phyloP scores from a whole-genome alignment of 2,329 filamentous ascomycete species.

The Microsporum ferrugineum region DNA sequence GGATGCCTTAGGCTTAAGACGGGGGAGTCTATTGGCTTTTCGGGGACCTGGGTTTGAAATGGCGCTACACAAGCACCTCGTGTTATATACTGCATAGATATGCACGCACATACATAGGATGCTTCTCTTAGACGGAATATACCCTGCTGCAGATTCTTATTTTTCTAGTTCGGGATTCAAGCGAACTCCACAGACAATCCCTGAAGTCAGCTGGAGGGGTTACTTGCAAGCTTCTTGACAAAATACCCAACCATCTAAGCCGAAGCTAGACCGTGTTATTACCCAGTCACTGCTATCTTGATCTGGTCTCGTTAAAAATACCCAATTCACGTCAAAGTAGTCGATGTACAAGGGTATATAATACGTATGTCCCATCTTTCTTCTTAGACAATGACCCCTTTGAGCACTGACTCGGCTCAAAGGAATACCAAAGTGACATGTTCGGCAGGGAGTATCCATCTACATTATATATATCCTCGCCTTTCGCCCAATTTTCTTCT shows the following conservation, averaged over 20 bases:
- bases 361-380: not conserved
- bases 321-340: not conserved
- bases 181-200: not conserved
- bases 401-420: not conserved
- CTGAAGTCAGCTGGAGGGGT: not conserved
- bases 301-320: not conserved
- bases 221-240: not conserved
- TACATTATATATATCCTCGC: not conserved
- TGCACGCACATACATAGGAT: not conserved
- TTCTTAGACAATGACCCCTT: not conserved
- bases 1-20: not conserved
- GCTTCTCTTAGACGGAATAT: not conserved
- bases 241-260: not conserved
- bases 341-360: not conserved
- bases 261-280: not conserved
- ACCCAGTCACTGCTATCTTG: not conserved
- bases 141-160: not conserved
- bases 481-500: not conserved
- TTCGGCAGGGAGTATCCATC: not conserved
- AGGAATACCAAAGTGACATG: not conserved
- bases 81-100: not conserved
- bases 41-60: not conserved
- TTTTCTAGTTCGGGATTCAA: not conserved
- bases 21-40: not conserved
- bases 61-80: not conserved